Evolutionary conservation across 169 alveolate genomes (phyloP).

Genomic region (Eimeria tenella): DNA sequence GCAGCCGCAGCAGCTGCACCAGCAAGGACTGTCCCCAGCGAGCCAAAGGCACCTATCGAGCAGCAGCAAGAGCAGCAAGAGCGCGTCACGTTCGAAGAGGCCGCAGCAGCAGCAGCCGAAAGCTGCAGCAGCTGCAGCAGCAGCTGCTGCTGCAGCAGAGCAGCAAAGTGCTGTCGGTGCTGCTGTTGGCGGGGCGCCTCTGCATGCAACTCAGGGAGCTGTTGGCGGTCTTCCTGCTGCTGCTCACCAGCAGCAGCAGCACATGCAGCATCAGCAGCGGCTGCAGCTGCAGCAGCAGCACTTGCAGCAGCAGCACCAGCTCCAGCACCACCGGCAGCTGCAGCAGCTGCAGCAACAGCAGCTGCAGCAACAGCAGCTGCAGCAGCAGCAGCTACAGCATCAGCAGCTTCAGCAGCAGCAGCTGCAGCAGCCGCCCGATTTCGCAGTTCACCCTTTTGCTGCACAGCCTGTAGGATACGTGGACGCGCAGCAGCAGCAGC

Average conservation of each 20-base stretch:
- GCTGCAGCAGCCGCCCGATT: constrained; percentile 45
- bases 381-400: background rate
- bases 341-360: background rate
- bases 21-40: constrained; percentile 28
- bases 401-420: constrained; percentile 43
- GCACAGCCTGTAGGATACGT: constrained; percentile 7
- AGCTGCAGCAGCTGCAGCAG: constrained; percentile 31
- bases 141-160: constrained; percentile 27
- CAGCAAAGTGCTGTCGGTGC: constrained; percentile 33
- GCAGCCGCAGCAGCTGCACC: constrained; percentile 35
- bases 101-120: constrained; percentile 52
- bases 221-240: constrained; percentile 33
- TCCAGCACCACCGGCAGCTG: constrained; percentile 21
- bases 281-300: constrained; percentile 27
- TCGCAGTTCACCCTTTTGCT: constrained; percentile 26
- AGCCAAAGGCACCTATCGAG: constrained; percentile 32
- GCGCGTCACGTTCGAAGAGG: constrained; percentile 28
- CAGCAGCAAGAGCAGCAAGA: constrained; percentile 57
- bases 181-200: background rate
- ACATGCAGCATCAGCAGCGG: constrained; percentile 10
- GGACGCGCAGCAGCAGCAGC: constrained; percentile 54
- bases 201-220: constrained; percentile 20
- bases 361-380: background rate
- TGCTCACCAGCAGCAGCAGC: constrained; percentile 8
- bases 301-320: constrained; percentile 29